Base-by-base conservation (phyloP, 306 rosid species). In the Quercus cerris region DNA sequence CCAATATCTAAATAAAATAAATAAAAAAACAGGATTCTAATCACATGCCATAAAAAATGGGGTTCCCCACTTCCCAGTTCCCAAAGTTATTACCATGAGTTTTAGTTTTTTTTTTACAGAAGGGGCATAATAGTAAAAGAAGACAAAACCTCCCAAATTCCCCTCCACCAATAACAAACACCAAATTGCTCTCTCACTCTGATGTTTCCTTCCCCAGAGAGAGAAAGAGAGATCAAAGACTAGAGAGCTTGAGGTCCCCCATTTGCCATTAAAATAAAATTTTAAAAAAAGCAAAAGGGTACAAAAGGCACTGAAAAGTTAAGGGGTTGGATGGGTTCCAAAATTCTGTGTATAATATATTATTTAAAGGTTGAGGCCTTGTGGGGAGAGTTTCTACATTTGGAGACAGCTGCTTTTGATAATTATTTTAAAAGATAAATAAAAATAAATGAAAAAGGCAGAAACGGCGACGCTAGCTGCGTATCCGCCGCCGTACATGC, bases 381-480 rank as follows among this genome's bases (percentile, higher is more conserved):
- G 20, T 46, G 33, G 18, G 17, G 35, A 0, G 66, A 35, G 41
- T 18, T 61, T 22, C 64, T 12, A 75, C 41, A 70, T 41, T 57
- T 33, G 58, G 73, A 31, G 77, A 58, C 80, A 71, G 59, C 73
- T 62, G 46, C 23, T 6, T 33, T 28, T 28, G 14, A n/a, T 14
- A 5, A 1, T 25, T 12, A 13, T 0, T 41, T 41, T 8, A 41
- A 41, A 38, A 7, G 7, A 6, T 38, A 38, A 30, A 30, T 5
- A 41, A 8, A 7, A 38, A 6, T 38, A 38, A 30, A 30, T 5
- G 44, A 58, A 54, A 22, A 13, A 3, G 8, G 52, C n/a, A 18
- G 49, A 63, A 85, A 75, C 88, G 84, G 84, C 81, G 84, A 78
- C 84, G 84, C 81, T 82, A 78, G 81, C 84, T 81, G 86, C 86